These are phyloP conservation scores for Pythium vanterpoolii DNA, from an alignment of 352 stramenopile species.

Conservation along the genomic window DNA sequence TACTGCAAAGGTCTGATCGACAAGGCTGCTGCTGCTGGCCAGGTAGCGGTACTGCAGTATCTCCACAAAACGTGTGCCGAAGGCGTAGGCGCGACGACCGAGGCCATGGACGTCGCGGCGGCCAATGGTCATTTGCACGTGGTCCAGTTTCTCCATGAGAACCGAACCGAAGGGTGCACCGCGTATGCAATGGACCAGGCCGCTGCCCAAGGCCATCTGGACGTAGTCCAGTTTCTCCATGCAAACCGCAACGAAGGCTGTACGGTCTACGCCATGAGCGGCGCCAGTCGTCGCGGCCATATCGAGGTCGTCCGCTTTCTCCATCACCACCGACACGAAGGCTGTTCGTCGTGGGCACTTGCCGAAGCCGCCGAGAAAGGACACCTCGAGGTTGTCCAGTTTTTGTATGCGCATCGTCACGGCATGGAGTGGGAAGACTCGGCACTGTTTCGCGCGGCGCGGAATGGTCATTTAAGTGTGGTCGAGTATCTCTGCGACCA, in stretches of 20 bases:
- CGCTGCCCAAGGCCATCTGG: conserved; percentile 17
- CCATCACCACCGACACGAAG: conserved; percentile 10
- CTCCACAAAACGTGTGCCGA: conserved; percentile 6
- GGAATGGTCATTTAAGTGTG: conserved; percentile 22
- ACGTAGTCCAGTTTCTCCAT: conserved; percentile 24
- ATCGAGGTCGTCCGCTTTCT: conserved; percentile 26
- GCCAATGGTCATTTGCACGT: conserved; percentile 23
- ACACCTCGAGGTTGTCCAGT: conserved; percentile 14
- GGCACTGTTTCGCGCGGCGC: conserved; percentile 22
- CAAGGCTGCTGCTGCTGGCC: conserved; percentile 11
- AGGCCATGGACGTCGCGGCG: conserved; percentile 26
- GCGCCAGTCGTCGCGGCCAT: conserved; percentile 8
- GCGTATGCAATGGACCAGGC: conserved; percentile 22
- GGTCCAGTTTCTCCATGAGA: conserved; percentile 15
- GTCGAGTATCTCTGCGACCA: conserved; percentile 23
- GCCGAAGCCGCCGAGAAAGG: conserved; percentile 19
- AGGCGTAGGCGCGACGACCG: background rate
- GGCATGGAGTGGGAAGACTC: conserved; percentile 22
- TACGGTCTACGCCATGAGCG: conserved; percentile 26
- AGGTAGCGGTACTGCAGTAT: conserved; percentile 14
- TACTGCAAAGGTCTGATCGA: conserved; percentile 17
- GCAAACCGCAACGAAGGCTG: conserved; percentile 18
- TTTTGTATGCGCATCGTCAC: conserved; percentile 12
- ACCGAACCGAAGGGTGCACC: conserved; percentile 16
- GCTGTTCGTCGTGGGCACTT: conserved; percentile 23